Percentiles rank a stretch among this genome's conserved stretches.
Evolutionary conservation across 805 yeast genomes (phyloP).

Genomic region (Cyberlindnera nakhonratchasimensis): DNA sequence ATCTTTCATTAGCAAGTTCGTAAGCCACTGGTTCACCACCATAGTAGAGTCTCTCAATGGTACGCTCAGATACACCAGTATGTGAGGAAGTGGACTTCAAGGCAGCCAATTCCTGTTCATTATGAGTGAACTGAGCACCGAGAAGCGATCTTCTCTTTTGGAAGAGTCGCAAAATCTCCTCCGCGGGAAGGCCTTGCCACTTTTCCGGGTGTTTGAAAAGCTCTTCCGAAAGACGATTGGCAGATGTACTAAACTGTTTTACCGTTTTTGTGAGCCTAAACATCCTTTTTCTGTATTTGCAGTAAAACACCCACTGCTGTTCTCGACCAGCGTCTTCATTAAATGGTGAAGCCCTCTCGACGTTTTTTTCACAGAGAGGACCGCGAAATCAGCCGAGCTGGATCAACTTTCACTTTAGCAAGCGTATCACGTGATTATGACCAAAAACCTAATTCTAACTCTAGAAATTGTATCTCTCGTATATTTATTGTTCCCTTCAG

Average conservation of each 20-base stretch:
- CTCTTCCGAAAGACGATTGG: slow-evolving; percentile 12
- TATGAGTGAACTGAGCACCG: slow-evolving; percentile 48
- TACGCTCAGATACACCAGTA: slow-evolving; percentile 36
- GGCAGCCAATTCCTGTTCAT: slow-evolving; percentile 54
- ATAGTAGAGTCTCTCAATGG: slow-evolving; percentile 36
- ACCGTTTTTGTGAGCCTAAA: slow-evolving; percentile 11
- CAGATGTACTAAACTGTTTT: slow-evolving; percentile 20
- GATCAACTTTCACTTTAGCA: too few relatives aligned
- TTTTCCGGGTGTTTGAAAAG: slow-evolving; percentile 44
- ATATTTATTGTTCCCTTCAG: too few relatives aligned
- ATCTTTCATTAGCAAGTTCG: slow-evolving; percentile 31
- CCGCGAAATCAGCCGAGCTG: neutral
- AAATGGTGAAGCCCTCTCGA: slow-evolving; percentile 2
- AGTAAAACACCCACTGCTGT: neutral
- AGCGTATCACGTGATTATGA: slow-evolving; percentile 1
- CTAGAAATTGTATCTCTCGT: too few relatives aligned
- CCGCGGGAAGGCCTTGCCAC: slow-evolving; percentile 69
- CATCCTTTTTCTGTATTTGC: neutral
- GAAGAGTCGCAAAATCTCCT: slow-evolving; percentile 57
- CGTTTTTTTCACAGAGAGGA: slow-evolving; percentile 9
- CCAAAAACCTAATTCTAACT: too few relatives aligned
- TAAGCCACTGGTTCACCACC: slow-evolving; percentile 42
- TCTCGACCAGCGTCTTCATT: too few relatives aligned
- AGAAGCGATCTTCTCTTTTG: slow-evolving; percentile 52
- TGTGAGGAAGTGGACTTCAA: slow-evolving; percentile 44